Base-by-base conservation (phyloP, 345 rosid species). In the Moricandia arvensis region DNA sequence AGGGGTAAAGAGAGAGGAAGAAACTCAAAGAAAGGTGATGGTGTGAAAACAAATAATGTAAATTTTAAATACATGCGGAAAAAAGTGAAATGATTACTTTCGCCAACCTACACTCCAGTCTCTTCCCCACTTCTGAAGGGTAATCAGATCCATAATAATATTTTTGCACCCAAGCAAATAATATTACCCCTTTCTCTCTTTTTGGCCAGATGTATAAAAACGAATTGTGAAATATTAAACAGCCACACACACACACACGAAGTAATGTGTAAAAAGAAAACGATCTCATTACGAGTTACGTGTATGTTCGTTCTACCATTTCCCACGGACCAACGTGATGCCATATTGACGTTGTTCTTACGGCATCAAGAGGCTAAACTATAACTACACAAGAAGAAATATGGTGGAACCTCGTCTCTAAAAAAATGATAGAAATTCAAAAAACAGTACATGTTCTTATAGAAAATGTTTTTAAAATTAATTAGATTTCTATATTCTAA, bases 31-130 rank as follows among this genome's bases (percentile, higher is more conserved):
- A 70, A 63, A 77, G 61, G 59, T 49, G 68, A 71, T 59, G 76
- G 54, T 71, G 72, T 70, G 75, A 63, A 70, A 47, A 47, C 71
- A 21, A 71, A 71, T 71, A 57, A 64, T 77, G 80, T 66, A 60
- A 38, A 51, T 8, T 13, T 26, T 0, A 58, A 59, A 72, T 59
- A 66, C 45, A 66, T 70, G 53, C 18, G 18, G 53, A 65, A 77
- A 77, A 37, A 82, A 41, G 53, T 49, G 86, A 87, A 84, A 88
- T 87, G 90, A 90, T 90, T 83, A 60, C 59, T 59, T 73, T 77
- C 73, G 80, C 88, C 85, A 59, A 78, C 86, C 83, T 78, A 49
- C 77, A 43, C 67, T 82, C 73, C 59, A 80, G 69, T 72, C 81
- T 77, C 59, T 77, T 77, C 71, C 81, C 82, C 82, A 79, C 78